These are phyloP conservation scores for Pouteria glomerata DNA, from an alignment of 148 eudicot genomes.

Conservation along the genomic window DNA sequence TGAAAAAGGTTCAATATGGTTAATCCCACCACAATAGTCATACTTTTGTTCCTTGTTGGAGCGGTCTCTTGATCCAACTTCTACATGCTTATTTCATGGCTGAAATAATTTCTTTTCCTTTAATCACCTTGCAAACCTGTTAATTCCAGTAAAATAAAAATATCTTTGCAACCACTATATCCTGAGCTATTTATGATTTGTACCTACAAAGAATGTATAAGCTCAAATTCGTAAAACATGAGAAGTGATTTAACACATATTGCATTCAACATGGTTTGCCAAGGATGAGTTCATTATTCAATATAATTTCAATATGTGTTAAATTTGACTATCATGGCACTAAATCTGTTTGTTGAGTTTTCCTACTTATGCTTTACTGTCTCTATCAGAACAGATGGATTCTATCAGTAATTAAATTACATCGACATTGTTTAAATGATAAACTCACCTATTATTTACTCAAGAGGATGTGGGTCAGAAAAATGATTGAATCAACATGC, in stretches of 20 bases:
- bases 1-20: too few species aligned
- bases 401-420: not conserved
- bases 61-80: too few species aligned
- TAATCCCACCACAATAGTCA: too few species aligned
- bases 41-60: too few species aligned
- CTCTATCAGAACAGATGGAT: not conserved
- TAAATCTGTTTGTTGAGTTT: not conserved
- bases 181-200: not conserved
- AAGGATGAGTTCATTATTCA: not conserved
- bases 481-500: not conserved
- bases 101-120: too few species aligned
- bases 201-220: not conserved
- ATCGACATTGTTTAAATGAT: not conserved
- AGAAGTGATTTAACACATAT: too few species aligned
- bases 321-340: not conserved
- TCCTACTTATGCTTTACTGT: too few species aligned
- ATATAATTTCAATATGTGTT: not conserved
- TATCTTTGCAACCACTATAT: not conserved
- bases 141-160: not conserved
- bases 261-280: not conserved
- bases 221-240: not conserved
- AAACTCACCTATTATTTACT: too few species aligned
- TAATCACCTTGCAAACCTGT: too few species aligned
- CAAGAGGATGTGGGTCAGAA: not conserved
- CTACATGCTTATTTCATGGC: too few species aligned